Base-by-base conservation (phyloP, 1,284 basidiomycete genomes). In the Lentinula novae-zelandiae region DNA sequence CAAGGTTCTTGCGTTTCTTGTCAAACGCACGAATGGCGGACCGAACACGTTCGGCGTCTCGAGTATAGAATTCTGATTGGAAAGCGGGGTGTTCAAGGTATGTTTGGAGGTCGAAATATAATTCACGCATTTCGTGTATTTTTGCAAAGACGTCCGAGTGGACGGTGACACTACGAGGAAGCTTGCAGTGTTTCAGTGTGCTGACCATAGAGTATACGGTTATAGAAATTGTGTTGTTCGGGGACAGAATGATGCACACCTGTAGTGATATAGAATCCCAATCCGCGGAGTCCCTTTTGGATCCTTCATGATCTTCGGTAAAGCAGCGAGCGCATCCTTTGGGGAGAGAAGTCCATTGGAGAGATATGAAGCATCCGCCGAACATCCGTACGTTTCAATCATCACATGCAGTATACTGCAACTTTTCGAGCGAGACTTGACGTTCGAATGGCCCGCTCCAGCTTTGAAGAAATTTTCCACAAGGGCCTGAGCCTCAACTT, bases 301-400 rank as follows among this genome's bases (percentile, higher is more conserved):
- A 9, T 64, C 62, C 44, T 55, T 62, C 7, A 65, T 17, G 1
- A 65, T 38, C 40, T 62, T 57, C 6, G 63, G 42, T 17, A 67
- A 58, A 10, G 62, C 57, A n/a, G 63, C 50, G 1, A 63, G 62
- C 9, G 67, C 65, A 34, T 64, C 64, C 6, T 53, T 49, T 0
- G 66, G 54, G 22, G 63, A 62, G 31, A 63, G 60, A 3, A 65
- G 50, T 3, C 42, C 61, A 39, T 31, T 58, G 9, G 57, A 51
- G 10, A 59, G 53, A 22, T 44, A 33, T 15, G 52, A 38, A n/a
- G 59, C 49, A 52, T 65, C 60, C 15, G 58, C 51, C 8, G 64
- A 63, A 36, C 64, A 67, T 31, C 67, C 67, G 22, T 63, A 62
- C 6, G 67, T 42, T n/a, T 67, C 65, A n/a, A 67, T 62, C 36